A percentile compares a stretch with the other conserved stretches of the same genome.
Evolutionary conservation across 208 protist genomes (phyloP).

Genomic region (Trypanosoma avium): DNA sequence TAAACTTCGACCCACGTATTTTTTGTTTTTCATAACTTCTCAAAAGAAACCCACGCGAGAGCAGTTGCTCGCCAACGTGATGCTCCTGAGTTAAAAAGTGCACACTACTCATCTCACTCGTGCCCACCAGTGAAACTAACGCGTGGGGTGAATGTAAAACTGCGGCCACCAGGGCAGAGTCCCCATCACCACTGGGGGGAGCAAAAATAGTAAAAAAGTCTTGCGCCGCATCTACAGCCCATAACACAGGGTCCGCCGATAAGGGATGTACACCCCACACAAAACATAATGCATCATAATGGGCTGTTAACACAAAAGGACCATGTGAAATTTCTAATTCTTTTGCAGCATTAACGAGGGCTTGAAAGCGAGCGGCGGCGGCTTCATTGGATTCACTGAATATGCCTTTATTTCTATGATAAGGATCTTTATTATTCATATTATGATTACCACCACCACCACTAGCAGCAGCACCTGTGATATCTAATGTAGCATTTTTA

Average conservation of each 20-base stretch:
- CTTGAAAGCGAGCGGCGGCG: conserved; percentile 38
- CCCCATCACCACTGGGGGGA: conserved; percentile 29
- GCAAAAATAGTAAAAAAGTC: conserved; percentile 46
- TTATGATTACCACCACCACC: no score
- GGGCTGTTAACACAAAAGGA: conserved; percentile 54
- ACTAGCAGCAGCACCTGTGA: no score
- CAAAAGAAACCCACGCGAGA: conserved; percentile 40
- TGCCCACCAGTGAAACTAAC: conserved; percentile 52
- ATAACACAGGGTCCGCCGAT: conserved; percentile 50
- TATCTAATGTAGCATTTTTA: background rate
- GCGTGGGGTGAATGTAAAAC: conserved; percentile 61
- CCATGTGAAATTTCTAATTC: conserved; percentile 13
- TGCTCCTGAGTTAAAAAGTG: conserved; percentile 71
- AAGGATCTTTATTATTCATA: conserved; percentile 11
- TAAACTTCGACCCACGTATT: background rate
- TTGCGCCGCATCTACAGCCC: conserved; percentile 57
- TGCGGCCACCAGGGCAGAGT: conserved; percentile 41
- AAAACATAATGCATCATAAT: conserved; percentile 55
- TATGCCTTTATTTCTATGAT: no score
- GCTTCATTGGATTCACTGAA: conserved; percentile 29
- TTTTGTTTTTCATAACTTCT: conserved; percentile 39
- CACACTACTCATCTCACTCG: conserved; percentile 34
- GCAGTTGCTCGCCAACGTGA: conserved; percentile 33
- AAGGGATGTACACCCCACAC: conserved; percentile 71
- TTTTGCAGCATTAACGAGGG: conserved; percentile 38